These are phyloP conservation scores for Venturia oleaginea DNA, from an alignment of 2,329 filamentous ascomycete genomes.

Conservation along the genomic window DNA sequence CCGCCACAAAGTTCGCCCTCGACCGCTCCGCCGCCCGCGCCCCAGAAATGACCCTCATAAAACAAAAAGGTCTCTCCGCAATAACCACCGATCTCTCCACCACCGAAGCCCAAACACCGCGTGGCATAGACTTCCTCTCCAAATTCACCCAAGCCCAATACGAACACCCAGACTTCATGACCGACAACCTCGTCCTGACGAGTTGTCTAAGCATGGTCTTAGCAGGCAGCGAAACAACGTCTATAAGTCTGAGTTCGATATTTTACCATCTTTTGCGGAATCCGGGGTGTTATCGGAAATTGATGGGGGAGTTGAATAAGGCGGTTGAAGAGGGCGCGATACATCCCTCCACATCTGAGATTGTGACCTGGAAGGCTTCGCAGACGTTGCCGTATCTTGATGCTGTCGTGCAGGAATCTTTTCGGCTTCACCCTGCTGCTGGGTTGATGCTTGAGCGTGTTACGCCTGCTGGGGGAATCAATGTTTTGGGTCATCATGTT, in stretches of 20 bases:
- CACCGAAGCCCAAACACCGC: conserved; percentile 27
- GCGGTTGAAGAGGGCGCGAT: conserved; percentile 44
- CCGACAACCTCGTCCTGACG: conserved; percentile 57
- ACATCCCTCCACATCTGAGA: conserved; percentile 37
- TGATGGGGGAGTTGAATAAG: conserved; percentile 55
- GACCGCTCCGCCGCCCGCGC: conserved; percentile 58
- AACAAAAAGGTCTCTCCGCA: conserved; percentile 28
- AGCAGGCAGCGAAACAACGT: conserved; percentile 72
- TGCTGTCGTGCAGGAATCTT: conserved; percentile 68
- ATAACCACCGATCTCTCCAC: conserved; percentile 13
- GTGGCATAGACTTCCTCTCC: conserved; percentile 53
- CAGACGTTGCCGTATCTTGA: conserved; percentile 68
- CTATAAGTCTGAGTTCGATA: conserved; percentile 58
- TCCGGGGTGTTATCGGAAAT: conserved; percentile 43
- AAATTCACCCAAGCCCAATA: conserved; percentile 64
- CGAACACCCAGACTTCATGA: conserved; percentile 63
- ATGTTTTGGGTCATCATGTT: conserved; percentile 54
- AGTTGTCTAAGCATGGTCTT: conserved; percentile 64
- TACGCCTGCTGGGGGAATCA: conserved; percentile 54
- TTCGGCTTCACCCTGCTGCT: conserved; percentile 65
- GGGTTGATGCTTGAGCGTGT: conserved; percentile 66
- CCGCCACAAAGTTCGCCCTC: conserved; percentile 63
- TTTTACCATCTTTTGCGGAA: conserved; percentile 67
- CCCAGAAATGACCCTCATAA: conserved; percentile 41
- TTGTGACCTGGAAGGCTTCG: conserved; percentile 60